These are phyloP conservation scores for Chrysochromulina tobinii DNA, from an alignment of 78 protist species.

Conservation along the genomic window DNA sequence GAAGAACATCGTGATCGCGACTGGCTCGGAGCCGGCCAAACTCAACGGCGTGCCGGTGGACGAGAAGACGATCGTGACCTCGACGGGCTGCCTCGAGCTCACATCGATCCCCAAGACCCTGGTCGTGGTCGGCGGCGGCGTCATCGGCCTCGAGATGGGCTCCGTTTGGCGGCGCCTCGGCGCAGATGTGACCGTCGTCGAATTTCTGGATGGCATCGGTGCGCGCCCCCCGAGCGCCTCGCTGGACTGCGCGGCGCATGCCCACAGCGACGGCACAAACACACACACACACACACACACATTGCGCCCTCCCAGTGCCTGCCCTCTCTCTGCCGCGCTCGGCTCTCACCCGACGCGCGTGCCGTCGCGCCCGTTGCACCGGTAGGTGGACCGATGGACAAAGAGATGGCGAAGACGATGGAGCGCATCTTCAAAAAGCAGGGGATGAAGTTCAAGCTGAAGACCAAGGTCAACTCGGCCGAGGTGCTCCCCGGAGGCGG, in stretches of 20 bases:
- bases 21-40: constrained; percentile 88
- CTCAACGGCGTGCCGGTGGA: constrained; percentile 81
- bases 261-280: too few species aligned
- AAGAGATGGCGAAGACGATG: constrained; percentile 54
- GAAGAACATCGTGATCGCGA: constrained; percentile 93
- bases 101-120: constrained; percentile 89
- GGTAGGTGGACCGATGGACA: constrained; percentile 56
- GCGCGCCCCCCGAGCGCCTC: too few species aligned
- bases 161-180: constrained; percentile 22
- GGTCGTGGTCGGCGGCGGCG: constrained; percentile 98
- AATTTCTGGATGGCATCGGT: constrained; percentile 73
- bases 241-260: too few species aligned
- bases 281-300: too few species aligned
- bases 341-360: too few species aligned
- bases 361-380: too few species aligned
- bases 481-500: neutral
- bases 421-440: constrained; percentile 78
- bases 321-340: too few species aligned
- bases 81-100: constrained; percentile 95
- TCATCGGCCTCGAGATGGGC: constrained; percentile 96
- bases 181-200: constrained; percentile 94
- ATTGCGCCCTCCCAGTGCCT: too few species aligned
- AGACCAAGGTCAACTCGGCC: constrained; percentile 75
- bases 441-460: constrained; percentile 84
- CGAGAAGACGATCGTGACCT: constrained; percentile 85